Evolutionary conservation across 805 yeast species (phyloP), one percentile per base, ranked within the genome.

Genomic region (Yueomyces sp.): DNA sequence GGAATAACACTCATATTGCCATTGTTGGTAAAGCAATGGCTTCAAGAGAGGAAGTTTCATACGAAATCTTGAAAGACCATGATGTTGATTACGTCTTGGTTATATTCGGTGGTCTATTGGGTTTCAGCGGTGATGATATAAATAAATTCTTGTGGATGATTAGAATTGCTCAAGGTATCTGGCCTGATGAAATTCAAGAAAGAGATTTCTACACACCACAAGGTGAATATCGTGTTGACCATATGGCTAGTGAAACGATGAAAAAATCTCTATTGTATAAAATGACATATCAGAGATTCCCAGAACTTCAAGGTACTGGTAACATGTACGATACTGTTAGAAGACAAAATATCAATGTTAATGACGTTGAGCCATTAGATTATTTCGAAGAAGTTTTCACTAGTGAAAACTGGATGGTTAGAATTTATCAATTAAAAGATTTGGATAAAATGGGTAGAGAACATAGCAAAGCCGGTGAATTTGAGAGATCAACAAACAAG

Each of bases 1-100:
- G 99, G 98, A 92, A 92, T 64, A 92, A 92, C 70, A 92, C 98
- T 3, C 99, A 92, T 63, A 94, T 92, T 65, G 99, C 98, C 52
- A 87, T 96, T 12, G 98, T 92, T 44, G 99, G 99, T 56, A 87
- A 87, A 64, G 97, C 97, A 26, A 86, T 92, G 96, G 77, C 94
- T 27, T 81, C 94, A 9, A 65, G 77, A 26, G 97, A 92, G 62
- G 92, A 83, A 45, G 82, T 76, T 39, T 80, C 96, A 1, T 94
- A 92, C 60, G 80, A 90, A 45, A 82, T 92, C 48, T 76, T 90
- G 67, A 78, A 78, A 57, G 79, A 85, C 60, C 88, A 87, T 58
- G 98, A 92, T 52, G 98, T 90, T 37, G 97, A 92, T 63, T 92
- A 92, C 62, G 85, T 94, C 26, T 69, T 92, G 48, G 81, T 92